Percentiles rank a stretch among this genome's conserved stretches.
phyloP scores from a whole-genome alignment of 108 stramenopile species.

The Cyclotella cryptica region DNA sequence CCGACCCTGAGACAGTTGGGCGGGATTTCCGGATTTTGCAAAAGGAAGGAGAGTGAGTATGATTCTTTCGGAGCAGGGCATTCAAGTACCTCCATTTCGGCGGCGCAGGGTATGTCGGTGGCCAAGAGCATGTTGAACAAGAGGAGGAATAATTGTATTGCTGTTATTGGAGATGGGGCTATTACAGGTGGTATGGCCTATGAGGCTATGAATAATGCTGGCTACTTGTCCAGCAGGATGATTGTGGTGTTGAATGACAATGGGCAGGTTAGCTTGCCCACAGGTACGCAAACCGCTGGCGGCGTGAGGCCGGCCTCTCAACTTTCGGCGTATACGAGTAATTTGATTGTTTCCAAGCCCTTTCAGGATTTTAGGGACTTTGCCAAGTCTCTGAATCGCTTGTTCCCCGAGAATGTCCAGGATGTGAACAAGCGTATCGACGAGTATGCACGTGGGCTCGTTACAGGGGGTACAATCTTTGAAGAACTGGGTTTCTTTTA shows the following conservation, averaged over 20 bases:
- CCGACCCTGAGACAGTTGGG: constrained; percentile 86
- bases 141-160: constrained; percentile 94
- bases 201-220: constrained; percentile 98
- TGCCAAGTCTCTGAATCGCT: constrained; percentile 92
- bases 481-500: constrained; percentile 99
- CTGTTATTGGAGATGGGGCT: constrained; percentile 98
- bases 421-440: constrained; percentile 97
- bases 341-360: constrained; percentile 91
- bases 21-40: constrained; percentile 96
- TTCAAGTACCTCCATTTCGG: constrained; percentile 91
- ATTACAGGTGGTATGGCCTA: constrained; percentile 99
- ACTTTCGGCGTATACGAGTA: constrained; percentile 92
- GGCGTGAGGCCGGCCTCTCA: constrained; percentile 91
- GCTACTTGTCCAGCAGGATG: constrained; percentile 92
- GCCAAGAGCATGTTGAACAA: constrained; percentile 87
- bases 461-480: constrained; percentile 95
- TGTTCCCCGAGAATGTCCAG: constrained; percentile 93
- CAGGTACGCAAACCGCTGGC: constrained; percentile 95
- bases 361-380: constrained; percentile 96
- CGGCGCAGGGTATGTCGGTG: constrained; percentile 96
- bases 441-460: constrained; percentile 97
- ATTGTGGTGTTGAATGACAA: constrained; percentile 98
- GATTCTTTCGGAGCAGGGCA: constrained; percentile 98
- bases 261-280: constrained; percentile 97
- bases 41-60: constrained; percentile 92